Base-by-base conservation (phyloP, 306 rosid species). In the Castanospermum australe region DNA sequence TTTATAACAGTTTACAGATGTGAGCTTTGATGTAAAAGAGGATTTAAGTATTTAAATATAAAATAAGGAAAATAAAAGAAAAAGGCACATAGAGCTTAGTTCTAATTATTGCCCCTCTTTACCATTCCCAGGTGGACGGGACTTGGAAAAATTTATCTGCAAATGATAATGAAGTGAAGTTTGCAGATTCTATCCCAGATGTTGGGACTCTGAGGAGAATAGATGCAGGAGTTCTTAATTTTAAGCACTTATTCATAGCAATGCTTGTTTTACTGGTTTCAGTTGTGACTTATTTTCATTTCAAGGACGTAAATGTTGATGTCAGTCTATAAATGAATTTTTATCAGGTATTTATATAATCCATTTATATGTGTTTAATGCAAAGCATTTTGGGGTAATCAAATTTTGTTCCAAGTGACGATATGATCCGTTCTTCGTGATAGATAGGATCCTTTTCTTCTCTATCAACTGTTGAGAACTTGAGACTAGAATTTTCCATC, bases 151-250 rank as follows among this genome's bases (percentile, higher is more conserved):
- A 73, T 66, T 85, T 59, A 35, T 62, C 88, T 15, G 13, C 75
- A 5, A 44, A 80, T 55, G 86, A 81, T 66, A 36, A 70, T 62
- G 83, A 41, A 65, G 82, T 41, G 30, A 81, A 41, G 44, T 18
- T 38, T 9, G 81, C 54, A 39, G 87, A 86, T 59, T 33, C 80
- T 55, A 25, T 45, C n/a, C 71, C 89, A 5, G 89, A 87, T 71
- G 80, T 36, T 21, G 94, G 77, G 80, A 70, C 86, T 18, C 86
- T 68, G 78, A 91, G 98, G 80, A 89, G 97, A 91, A 84, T 89
- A 38, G 99, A 95, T 83, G 91, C 88, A 15, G 98, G 96, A 69
- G 86, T 86, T 63, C 79, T 91, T 78, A 84, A 76, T 85, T 47
- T 59, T 39, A 95, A 79, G 92, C 86, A 88, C 69, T 20, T 90